phyloP scores from a whole-genome alignment of 192 early-diverging fungal genomes.

The Thamnidium elegans region DNA sequence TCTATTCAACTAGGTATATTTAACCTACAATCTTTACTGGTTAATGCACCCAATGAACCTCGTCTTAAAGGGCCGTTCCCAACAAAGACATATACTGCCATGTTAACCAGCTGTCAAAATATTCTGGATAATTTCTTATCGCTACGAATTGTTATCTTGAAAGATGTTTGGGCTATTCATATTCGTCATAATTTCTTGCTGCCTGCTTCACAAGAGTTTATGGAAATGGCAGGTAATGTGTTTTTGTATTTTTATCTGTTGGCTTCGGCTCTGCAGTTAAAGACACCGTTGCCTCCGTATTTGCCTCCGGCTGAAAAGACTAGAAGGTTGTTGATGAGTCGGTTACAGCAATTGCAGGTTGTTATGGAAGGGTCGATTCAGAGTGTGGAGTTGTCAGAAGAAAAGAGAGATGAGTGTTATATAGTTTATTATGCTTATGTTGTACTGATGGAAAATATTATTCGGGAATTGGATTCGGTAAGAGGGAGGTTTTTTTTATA shows the following conservation, averaged over 20 bases:
- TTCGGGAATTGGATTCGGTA: conserved; percentile 64
- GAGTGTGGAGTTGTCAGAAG: conserved; percentile 9
- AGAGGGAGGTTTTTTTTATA: background rate
- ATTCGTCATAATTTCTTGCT: conserved; percentile 55
- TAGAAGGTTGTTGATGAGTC: conserved; percentile 54
- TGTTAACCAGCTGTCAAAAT: conserved; percentile 64
- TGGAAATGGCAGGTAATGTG: conserved; percentile 64
- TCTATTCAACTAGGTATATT: conserved; percentile 62
- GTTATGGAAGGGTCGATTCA: conserved; percentile 39
- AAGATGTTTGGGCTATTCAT: conserved; percentile 46
- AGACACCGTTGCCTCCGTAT: conserved; percentile 73
- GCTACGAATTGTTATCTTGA: conserved; percentile 64
- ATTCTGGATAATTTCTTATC: conserved; percentile 74
- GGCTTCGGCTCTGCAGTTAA: conserved; percentile 71
- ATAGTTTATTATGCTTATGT: conserved; percentile 79
- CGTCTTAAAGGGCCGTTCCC: conserved; percentile 79
- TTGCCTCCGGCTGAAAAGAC: conserved; percentile 69
- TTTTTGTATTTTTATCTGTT: conserved; percentile 76
- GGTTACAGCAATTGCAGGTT: conserved; percentile 53
- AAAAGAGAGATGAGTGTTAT: conserved; percentile 53
- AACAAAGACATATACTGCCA: conserved; percentile 52
- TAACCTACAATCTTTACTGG: conserved; percentile 55
- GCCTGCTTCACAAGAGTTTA: conserved; percentile 55
- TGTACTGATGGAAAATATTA: conserved; percentile 69
- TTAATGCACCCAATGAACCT: conserved; percentile 71